A percentile compares a stretch with the other conserved stretches of the same genome.
Evolutionary conservation across 192 early-diverging fungal genomes (phyloP).

Genomic region (Rhizophagus sp.): DNA sequence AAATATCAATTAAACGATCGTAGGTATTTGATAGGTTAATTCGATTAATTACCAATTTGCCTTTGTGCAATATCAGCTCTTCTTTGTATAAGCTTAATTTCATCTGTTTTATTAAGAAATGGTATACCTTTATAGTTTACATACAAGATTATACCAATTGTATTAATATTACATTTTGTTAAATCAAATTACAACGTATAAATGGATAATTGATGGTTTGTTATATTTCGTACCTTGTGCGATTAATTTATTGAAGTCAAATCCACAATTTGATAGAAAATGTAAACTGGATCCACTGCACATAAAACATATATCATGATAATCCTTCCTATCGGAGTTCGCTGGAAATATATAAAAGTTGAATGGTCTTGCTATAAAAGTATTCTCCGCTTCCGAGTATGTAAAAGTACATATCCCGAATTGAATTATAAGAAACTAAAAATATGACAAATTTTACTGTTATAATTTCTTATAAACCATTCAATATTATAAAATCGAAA

Average conservation of each 20-base stretch:
- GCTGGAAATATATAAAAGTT: conserved; percentile 89
- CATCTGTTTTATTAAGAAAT: conserved; percentile 22
- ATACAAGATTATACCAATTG: neutral
- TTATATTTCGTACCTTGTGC: conserved; percentile 51
- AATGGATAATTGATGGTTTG: neutral
- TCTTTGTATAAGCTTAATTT: conserved; percentile 4
- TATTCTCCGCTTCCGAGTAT: conserved; percentile 52
- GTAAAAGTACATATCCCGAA: conserved; percentile 84
- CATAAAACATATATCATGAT: conserved; percentile 52
- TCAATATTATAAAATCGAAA: neutral
- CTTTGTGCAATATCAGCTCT: conserved; percentile 24
- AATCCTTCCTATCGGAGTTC: conserved; percentile 42
- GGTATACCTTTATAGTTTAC: conserved; percentile 19
- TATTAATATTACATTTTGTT: conserved; percentile 25
- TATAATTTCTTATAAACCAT: neutral
- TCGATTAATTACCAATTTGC: conserved; percentile 17
- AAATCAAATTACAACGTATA: neutral
- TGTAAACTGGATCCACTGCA: conserved; percentile 58
- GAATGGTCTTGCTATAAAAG: conserved; percentile 78
- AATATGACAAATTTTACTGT: neutral
- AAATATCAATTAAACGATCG: neutral
- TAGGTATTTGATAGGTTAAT: neutral
- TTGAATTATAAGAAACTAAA: conserved; percentile 65
- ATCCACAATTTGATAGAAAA: conserved; percentile 74
- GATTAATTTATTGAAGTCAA: conserved; percentile 93